Percentiles rank a stretch among this genome's conserved stretches.
Conservation (phyloP, 1,139 yeast genomes). For the Geotrichum siamense region DNA sequence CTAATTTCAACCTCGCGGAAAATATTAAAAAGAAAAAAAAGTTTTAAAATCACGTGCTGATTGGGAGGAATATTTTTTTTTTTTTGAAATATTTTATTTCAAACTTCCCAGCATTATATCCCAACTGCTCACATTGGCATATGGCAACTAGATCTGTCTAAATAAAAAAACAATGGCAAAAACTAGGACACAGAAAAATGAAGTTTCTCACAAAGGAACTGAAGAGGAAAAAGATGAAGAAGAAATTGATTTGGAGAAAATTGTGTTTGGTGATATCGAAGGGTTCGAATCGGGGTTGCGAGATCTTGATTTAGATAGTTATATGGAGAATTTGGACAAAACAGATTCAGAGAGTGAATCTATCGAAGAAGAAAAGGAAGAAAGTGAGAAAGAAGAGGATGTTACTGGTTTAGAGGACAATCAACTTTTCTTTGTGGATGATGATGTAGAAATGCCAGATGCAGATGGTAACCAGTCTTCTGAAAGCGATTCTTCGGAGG, state of each 20-base stretch:
- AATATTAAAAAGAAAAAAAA: not conserved
- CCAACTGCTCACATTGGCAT: not conserved
- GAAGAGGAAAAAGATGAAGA: slow-evolving; percentile 64
- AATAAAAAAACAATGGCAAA: slow-evolving; percentile 15
- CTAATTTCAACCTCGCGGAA: not conserved
- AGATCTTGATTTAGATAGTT: slow-evolving; percentile 43
- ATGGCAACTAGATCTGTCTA: too few species aligned
- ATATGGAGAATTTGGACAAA: slow-evolving; percentile 43
- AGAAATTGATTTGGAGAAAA: slow-evolving; percentile 67
- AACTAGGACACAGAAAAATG: slow-evolving; percentile 7
- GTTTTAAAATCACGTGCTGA: slow-evolving; percentile 13
- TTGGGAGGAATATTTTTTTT: slow-evolving; percentile 16
- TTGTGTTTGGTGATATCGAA: slow-evolving; percentile 82
- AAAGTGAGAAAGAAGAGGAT: slow-evolving; percentile 24
- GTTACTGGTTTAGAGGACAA: slow-evolving; percentile 33
- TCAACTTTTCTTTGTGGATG: slow-evolving; percentile 33
- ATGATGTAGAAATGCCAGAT: slow-evolving; percentile 32
- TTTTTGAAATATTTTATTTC: slow-evolving; percentile 14
- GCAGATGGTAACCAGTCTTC: slow-evolving; percentile 27
- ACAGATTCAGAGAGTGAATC: slow-evolving; percentile 38
- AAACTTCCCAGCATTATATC: slow-evolving; percentile 2
- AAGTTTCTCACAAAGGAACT: not conserved
- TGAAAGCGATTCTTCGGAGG: slow-evolving; percentile 33
- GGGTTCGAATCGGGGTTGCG: slow-evolving; percentile 67
- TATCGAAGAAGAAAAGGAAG: slow-evolving; percentile 30